Percentiles rank a stretch among this genome's conserved stretches.
Conservation (phyloP, 2,329 filamentous ascomycete species). For the Beauveria brongniartii region DNA sequence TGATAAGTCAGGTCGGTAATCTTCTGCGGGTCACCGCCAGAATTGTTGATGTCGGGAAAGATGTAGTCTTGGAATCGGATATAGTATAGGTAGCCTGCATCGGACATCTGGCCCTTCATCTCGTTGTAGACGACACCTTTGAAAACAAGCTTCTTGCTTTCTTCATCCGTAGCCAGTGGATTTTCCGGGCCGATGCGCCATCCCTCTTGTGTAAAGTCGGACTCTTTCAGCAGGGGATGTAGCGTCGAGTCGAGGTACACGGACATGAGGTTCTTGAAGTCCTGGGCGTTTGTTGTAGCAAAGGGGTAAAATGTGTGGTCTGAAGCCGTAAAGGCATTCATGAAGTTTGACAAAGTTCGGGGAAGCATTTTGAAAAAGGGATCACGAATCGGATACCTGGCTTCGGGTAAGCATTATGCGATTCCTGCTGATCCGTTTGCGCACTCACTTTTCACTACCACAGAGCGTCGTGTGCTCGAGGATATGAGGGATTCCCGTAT, state of each 20-base stretch:
- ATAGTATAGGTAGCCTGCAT: slow-evolving; percentile 92
- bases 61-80: slow-evolving; percentile 93
- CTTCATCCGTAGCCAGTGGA: slow-evolving; percentile 49
- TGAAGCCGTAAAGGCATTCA: slow-evolving; percentile 96
- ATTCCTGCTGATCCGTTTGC: slow-evolving; percentile 6
- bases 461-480: slow-evolving; percentile 96
- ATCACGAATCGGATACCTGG: slow-evolving; percentile 88
- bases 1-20: slow-evolving; percentile 94
- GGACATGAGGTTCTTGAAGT: slow-evolving; percentile 92
- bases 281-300: slow-evolving; percentile 89
- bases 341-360: slow-evolving; percentile 96
- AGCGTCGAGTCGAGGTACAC: slow-evolving; percentile 95
- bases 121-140: slow-evolving; percentile 99
- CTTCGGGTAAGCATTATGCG: slow-evolving; percentile 20
- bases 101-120: slow-evolving; percentile 99
- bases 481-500: slow-evolving; percentile 93
- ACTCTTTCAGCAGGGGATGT: slow-evolving; percentile 78
- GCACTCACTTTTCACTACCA: slow-evolving; percentile 75
- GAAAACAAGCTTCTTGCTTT: slow-evolving; percentile 71
- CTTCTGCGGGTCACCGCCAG: slow-evolving; percentile 89
- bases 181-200: slow-evolving; percentile 96
- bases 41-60: slow-evolving; percentile 91
- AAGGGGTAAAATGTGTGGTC: slow-evolving; percentile 98
- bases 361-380: slow-evolving; percentile 99
- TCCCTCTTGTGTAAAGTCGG: slow-evolving; percentile 92